These are phyloP conservation scores for Phytopythium kandeliae DNA, from an alignment of 352 stramenopile species.

Conservation along the genomic window DNA sequence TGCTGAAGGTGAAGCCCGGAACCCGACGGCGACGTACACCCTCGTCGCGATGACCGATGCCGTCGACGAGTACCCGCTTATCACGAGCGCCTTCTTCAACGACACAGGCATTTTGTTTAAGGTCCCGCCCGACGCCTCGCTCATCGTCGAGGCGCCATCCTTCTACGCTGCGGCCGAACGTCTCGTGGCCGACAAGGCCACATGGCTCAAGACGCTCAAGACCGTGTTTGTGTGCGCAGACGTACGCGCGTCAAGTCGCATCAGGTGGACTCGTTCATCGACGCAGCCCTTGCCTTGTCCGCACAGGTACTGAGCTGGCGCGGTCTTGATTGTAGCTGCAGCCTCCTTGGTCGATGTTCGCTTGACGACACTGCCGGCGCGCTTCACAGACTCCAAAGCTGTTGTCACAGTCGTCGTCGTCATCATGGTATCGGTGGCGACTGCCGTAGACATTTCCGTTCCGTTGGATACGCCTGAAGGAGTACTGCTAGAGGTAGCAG, in stretches of 20 bases:
- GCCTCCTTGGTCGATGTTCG: no score
- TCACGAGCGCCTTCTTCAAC: constrained; percentile 48
- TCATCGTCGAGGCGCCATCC: constrained; percentile 55
- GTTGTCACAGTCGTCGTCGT: no score
- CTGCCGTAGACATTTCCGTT: no score
- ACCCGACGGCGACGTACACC: constrained; percentile 90
- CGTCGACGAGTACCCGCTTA: constrained; percentile 35
- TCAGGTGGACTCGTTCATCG: constrained; percentile 72
- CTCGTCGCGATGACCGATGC: constrained; percentile 66
- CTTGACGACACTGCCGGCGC: no score
- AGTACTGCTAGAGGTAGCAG: no score
- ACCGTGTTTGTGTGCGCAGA: constrained; percentile 52
- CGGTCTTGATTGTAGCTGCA: no score
- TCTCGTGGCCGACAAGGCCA: constrained; percentile 27
- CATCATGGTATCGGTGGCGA: no score
- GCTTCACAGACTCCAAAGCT: no score
- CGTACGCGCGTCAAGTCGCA: constrained; percentile 23
- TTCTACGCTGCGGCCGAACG: constrained; percentile 52
- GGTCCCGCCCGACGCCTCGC: constrained; percentile 14
- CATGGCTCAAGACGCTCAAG: constrained; percentile 40
- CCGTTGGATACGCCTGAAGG: no score
- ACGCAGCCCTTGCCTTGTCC: constrained; percentile 91
- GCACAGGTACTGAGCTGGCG: constrained; percentile 34
- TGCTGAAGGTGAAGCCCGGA: constrained; percentile 63
- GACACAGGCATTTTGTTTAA: constrained; percentile 41